Conservation (phyloP, 805 yeast species). For the Diddensiella caesifluorescens region DNA sequence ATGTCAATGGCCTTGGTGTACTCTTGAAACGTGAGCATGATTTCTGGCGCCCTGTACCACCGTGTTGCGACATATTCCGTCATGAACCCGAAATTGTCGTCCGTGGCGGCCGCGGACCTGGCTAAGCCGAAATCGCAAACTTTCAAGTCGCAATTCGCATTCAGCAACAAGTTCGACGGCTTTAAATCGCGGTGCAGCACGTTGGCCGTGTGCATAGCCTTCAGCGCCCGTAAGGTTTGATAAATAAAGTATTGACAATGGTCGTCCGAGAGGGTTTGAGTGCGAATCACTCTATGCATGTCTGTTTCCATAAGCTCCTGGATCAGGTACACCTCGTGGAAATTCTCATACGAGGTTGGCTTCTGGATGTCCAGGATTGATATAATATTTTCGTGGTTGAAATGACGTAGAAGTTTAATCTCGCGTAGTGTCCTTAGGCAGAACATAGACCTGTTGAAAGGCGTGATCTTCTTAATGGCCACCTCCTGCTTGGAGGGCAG, state of each 20-base stretch:
- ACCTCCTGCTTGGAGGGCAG: constrained; percentile 80
- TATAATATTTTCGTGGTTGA: constrained; percentile 90
- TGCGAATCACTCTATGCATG: constrained; percentile 91
- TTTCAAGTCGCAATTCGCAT: constrained; percentile 94
- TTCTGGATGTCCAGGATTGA: constrained; percentile 83
- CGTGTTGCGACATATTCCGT: constrained; percentile 97
- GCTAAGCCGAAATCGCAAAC: constrained; percentile 97
- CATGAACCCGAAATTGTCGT: constrained; percentile 84
- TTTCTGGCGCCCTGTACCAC: constrained; percentile 97
- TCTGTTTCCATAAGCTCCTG: constrained; percentile 96
- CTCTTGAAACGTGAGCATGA: constrained; percentile 89
- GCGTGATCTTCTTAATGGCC: constrained; percentile 93
- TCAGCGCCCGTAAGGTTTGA: constrained; percentile 84
- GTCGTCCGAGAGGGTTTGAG: constrained; percentile 83
- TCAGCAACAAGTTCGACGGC: constrained; percentile 88
- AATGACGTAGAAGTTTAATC: constrained; percentile 79
- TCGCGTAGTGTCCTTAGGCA: constrained; percentile 87
- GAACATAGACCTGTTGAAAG: constrained; percentile 84
- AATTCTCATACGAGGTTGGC: constrained; percentile 68
- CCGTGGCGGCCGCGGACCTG: constrained; percentile 80
- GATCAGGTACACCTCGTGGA: constrained; percentile 79
- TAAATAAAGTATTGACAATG: constrained; percentile 91
- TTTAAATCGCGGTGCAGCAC: constrained; percentile 91
- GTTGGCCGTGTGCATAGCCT: constrained; percentile 89
- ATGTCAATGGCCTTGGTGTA: constrained; percentile 94